Evolutionary conservation across 2,329 filamentous ascomycete genomes (phyloP).

Genomic region (Alternaria ethzedia): DNA sequence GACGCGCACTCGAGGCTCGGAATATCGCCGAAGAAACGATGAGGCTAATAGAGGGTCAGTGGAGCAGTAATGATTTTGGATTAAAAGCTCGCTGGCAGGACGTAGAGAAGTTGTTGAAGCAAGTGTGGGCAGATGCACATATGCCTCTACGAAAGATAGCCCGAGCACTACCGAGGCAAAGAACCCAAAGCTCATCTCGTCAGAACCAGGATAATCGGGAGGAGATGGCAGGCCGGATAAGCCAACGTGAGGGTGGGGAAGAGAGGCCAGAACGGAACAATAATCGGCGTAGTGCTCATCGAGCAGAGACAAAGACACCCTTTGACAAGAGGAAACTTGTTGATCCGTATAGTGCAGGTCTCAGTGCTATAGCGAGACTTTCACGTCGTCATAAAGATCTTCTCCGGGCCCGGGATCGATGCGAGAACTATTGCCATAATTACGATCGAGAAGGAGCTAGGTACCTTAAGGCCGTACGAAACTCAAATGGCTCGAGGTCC

Average conservation of each 20-base stretch:
- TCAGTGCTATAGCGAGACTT: neutral
- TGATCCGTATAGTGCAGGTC: neutral
- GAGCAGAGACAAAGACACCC: neutral
- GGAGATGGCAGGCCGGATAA: too few species aligned
- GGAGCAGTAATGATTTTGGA: too few species aligned
- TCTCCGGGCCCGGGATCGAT: neutral
- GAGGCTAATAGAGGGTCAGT: too few species aligned
- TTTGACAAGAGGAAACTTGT: neutral
- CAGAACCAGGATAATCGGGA: too few species aligned
- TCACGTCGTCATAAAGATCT: neutral
- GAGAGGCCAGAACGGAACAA: neutral
- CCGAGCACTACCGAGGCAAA: too few species aligned
- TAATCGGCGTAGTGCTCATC: neutral
- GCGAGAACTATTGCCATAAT: neutral
- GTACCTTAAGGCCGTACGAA: neutral
- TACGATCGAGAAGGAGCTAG: neutral
- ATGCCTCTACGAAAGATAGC: too few species aligned
- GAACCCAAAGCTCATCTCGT: too few species aligned
- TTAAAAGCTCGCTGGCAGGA: too few species aligned
- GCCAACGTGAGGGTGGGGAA: neutral
- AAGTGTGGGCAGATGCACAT: too few species aligned
- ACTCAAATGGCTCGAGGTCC: neutral
- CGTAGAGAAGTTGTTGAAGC: too few species aligned
- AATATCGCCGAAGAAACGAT: too few species aligned
- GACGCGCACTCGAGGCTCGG: too few species aligned